Percentiles rank a stretch among this genome's conserved stretches.
Evolutionary conservation across 1,284 basidiomycete species (phyloP).

Genomic region (Grifola frondosa): DNA sequence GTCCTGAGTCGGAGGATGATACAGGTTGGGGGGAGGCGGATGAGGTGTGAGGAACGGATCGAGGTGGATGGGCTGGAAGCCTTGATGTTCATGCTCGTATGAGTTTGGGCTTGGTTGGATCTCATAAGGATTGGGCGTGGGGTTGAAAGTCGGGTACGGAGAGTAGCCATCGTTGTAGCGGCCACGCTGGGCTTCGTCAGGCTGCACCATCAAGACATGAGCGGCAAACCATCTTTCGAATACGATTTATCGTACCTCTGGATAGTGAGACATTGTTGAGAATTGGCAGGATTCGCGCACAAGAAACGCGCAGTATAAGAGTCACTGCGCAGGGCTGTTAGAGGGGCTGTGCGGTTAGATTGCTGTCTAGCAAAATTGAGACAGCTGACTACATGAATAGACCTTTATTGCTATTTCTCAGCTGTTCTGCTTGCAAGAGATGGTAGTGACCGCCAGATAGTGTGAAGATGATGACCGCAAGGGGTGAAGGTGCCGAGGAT

Average conservation of each 20-base stretch:
- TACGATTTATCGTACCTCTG: too few species aligned
- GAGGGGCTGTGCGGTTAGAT: too few species aligned
- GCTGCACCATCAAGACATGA: slow-evolving; percentile 8
- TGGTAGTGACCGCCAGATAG: too few species aligned
- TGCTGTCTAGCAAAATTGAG: too few species aligned
- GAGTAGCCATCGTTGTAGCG: slow-evolving; percentile 33
- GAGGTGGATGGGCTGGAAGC: slow-evolving; percentile 29
- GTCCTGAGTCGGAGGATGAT: slow-evolving; percentile 13
- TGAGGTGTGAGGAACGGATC: slow-evolving; percentile 27
- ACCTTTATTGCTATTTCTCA: too few species aligned
- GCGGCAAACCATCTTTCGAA: too few species aligned
- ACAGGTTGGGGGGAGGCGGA: slow-evolving; percentile 15
- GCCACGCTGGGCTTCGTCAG: slow-evolving; percentile 27
- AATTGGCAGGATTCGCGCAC: not conserved
- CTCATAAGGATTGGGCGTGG: slow-evolving; percentile 26
- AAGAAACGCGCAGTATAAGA: not conserved
- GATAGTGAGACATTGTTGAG: slow-evolving; percentile 18
- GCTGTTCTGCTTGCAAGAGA: too few species aligned
- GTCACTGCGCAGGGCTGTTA: slow-evolving; percentile 14
- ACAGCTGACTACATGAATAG: too few species aligned
- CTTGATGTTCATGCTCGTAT: slow-evolving; percentile 36
- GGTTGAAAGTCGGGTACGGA: slow-evolving; percentile 25
- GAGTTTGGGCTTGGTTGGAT: slow-evolving; percentile 28
- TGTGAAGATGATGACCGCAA: too few species aligned
- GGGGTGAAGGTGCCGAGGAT: too few species aligned